Evolutionary conservation across 768 basidiomycete species (phyloP), one percentile per base, ranked within the genome.

Genomic region (Russula sp.): DNA sequence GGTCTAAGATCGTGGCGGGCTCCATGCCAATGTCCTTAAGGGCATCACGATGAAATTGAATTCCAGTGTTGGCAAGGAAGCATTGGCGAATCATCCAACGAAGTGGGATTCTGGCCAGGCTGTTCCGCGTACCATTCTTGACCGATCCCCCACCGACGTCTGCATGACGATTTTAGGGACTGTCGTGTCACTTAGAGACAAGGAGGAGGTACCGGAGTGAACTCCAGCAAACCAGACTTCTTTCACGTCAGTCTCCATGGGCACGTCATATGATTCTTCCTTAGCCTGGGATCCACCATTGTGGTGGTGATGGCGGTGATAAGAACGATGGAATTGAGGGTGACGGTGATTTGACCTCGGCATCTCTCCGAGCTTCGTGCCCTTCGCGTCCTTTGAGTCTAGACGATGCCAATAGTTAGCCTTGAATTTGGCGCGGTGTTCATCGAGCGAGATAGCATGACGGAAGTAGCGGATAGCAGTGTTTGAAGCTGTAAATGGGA

Each of bases 161-260:
- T 88, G 29, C 54, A 46, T 14, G 35, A 46, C 5, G 42, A 49
- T 25, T 51, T 48, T 14, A 42, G 32, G 49, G 36, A 60, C 35
- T 58, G 49, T 45, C 29, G 16, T 36, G 42, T 32, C 9, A 25
- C 2, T 22, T 18, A 32, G 49, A 51, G 47, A 6, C 22, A 25
- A 16, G 16, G 35, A 3, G 25, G 35, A 29, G 73, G 78, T 65
- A 87, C 88, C 87, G 49, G 81, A 81, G 65, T 90, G 88, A 66
- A 79, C 82, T 0, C 89, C 89, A 4, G 87, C 72, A 66, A 91
- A 92, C 89, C 90, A 91, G 1, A 92, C 90, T 66, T 92, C 88
- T 50, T 82, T 77, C 4, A 88, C 82, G 60, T 90, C 74, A 0
- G 88, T 90, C 54, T 70, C 47, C n/a, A n/a, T n/a, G 18, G 48